Base-by-base conservation (phyloP, 2,329 filamentous ascomycete genomes). In the Furcasterigmium furcatum region DNA sequence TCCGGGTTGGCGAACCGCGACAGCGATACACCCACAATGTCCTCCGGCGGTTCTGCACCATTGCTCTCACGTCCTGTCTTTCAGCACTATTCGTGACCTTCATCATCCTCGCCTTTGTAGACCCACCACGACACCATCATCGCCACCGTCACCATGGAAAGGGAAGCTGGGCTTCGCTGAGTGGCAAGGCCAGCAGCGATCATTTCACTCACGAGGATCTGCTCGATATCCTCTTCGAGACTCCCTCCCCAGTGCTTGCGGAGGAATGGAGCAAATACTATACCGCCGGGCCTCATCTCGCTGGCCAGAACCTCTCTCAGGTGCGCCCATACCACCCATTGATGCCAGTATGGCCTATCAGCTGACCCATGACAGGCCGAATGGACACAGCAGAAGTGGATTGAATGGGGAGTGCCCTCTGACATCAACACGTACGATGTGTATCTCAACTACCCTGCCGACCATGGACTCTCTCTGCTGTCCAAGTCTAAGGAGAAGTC, bases 231-330 rank as follows among this genome's bases (percentile, higher is more conserved):
- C 61, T 86, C 30, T 66, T 84, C 36, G 71, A 78, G 22, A 84
- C 80, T 0, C 82, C 82, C 5, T 76, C 73, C 46, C 69, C 73
- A 24, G 67, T 77, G 39, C 75, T 74, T 52, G 79, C 78, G 9
- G 74, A 79, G 51, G 81, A 89, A 66, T 91, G 87, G 87, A 88
- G 83, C 63, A 73, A 72, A 50, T 92, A 91, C 62, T 92, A 92
- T 58, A 88, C 88, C 0, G 71, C 84, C 0, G 88, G 88, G 0
- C 77, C 85, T 16, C 88, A 92, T 65, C 67, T 92, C 41, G 87
- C 85, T 1, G 88, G 88, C 18, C 83, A 85, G 67, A 94, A 92
- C 60, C 74, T 84, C 49, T 89, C 84, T 41, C 86, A 90, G 68
- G 77, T 74, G 62, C 47, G 57, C 41, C 6, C 14, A 18, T 30